Conservation (phyloP, 768 basidiomycete species). For the Termitomyces sp. region DNA sequence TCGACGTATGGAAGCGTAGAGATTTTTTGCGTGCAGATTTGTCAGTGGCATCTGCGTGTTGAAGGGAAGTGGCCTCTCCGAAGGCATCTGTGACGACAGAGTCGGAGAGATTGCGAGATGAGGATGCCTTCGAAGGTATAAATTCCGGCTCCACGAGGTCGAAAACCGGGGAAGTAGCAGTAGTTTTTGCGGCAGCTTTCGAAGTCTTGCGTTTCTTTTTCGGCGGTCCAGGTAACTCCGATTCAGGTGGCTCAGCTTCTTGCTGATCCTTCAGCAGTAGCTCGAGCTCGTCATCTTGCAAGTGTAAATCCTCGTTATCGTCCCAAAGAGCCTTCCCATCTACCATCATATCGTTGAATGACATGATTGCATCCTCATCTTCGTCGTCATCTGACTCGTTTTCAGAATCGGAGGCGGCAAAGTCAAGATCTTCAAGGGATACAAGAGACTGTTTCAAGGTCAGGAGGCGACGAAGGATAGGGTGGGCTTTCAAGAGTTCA, state of each 20-base stretch:
- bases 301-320: conserved; percentile 25
- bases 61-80: conserved; percentile 72
- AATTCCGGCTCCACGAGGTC: conserved; percentile 84
- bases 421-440: conserved; percentile 84
- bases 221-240: conserved; percentile 33
- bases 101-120: conserved; percentile 20
- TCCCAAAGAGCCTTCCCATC: conserved; percentile 45
- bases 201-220: conserved; percentile 62
- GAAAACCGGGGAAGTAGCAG: conserved; percentile 45
- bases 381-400: conserved; percentile 41
- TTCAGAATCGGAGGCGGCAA: conserved; percentile 42
- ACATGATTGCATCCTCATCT: conserved; percentile 30
- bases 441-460: conserved; percentile 78
- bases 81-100: conserved; percentile 44
- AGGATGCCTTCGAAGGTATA: conserved; percentile 33
- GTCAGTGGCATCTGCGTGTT: conserved; percentile 73
- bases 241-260: conserved; percentile 12
- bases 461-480: conserved; percentile 73
- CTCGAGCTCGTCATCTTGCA: conserved; percentile 48
- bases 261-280: conserved; percentile 48
- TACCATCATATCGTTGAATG: conserved; percentile 31
- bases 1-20: conserved; percentile 90
- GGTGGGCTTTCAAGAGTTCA: conserved; percentile 61
- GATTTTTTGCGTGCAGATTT: conserved; percentile 79
- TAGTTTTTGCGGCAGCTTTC: conserved; percentile 30